phyloP scores from a whole-genome alignment of 2,329 filamentous ascomycete genomes.

The Aspergillus sp. region DNA sequence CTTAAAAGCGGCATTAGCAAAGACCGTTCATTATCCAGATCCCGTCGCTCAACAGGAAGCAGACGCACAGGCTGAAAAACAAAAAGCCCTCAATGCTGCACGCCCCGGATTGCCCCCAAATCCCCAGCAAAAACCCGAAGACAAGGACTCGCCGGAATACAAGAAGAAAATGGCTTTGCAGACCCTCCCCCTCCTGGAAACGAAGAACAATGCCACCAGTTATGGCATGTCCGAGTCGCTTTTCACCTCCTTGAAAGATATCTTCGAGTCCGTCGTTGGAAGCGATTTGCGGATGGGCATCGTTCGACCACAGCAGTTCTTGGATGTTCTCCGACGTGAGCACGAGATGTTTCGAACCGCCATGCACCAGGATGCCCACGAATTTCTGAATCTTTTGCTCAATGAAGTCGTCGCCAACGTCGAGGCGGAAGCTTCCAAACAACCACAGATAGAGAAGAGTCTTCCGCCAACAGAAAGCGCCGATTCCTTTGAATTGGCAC shows the following conservation, averaged over 20 bases:
- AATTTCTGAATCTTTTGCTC: conserved; percentile 90
- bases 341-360: conserved; percentile 97
- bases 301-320: conserved; percentile 83
- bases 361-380: conserved; percentile 98
- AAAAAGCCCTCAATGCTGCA: conserved; percentile 35
- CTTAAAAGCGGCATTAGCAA: conserved; percentile 52
- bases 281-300: conserved; percentile 81
- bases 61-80: conserved; percentile 43
- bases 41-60: conserved; percentile 53
- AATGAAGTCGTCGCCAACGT: conserved; percentile 95
- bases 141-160: conserved; percentile 93
- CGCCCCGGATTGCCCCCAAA: conserved; percentile 49
- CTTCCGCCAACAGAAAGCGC: conserved; percentile 50
- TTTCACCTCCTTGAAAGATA: conserved; percentile 92
- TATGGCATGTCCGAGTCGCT: conserved; percentile 95
- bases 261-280: conserved; percentile 84
- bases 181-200: conserved; percentile 78
- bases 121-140: conserved; percentile 68
- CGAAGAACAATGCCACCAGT: conserved; percentile 72
- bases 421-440: conserved; percentile 65
- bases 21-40: conserved; percentile 53
- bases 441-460: conserved; percentile 28
- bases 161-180: conserved; percentile 95
- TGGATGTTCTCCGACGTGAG: conserved; percentile 88
- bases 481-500: conserved; percentile 47